Evolutionary conservation across 1,284 basidiomycete genomes (phyloP), one percentile per base, ranked within the genome.

Genomic region (Wallemia mellicola): DNA sequence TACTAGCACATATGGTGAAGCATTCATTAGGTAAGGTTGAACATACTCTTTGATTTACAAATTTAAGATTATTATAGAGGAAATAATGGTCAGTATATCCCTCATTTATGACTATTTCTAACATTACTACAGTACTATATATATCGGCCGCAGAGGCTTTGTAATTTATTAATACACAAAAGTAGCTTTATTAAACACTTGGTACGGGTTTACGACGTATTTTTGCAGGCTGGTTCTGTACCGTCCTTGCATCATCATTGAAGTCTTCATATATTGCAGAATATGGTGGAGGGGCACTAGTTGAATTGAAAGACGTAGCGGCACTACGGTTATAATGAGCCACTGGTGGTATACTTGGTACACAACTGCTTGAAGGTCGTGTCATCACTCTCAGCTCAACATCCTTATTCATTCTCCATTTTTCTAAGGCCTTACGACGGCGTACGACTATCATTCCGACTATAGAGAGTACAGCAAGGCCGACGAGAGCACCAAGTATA

Each of bases 1-100:
- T 60, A 91, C 86, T 38, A 92, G 89, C 68, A 77, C 76, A 62
- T 95, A 91, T 66, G 89, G 91, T 1, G 89, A 95, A 70, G 83
- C 89, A 27, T 95, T 95, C 71, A 85, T 95, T 64, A 75, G 69
- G 27, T 68, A 68, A 2, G 55, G 25, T 60, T 57, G 70, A 70
- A 61, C 69, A 70, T 17, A 71, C 71, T 60, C n/a, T n/a, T n/a
- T n/a, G n/a, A n/a, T n/a, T n/a, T n/a, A n/a, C n/a, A n/a, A n/a
- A n/a, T n/a, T n/a, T n/a, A n/a, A n/a, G n/a, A n/a, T n/a, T n/a
- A n/a, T 59, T 68, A 72, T 33, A 64, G 92, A 60, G 92, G 92
- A 28, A 96, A 96, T 72, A 96, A 96, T 71, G 92, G 92, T 92
- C 64, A 62, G 81, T 73, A 9, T 24, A 9, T 55, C 27, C 14